Evolutionary conservation across 1,139 yeast genomes (phyloP).

Genomic region (Spencermartinsiella ligniputridi): DNA sequence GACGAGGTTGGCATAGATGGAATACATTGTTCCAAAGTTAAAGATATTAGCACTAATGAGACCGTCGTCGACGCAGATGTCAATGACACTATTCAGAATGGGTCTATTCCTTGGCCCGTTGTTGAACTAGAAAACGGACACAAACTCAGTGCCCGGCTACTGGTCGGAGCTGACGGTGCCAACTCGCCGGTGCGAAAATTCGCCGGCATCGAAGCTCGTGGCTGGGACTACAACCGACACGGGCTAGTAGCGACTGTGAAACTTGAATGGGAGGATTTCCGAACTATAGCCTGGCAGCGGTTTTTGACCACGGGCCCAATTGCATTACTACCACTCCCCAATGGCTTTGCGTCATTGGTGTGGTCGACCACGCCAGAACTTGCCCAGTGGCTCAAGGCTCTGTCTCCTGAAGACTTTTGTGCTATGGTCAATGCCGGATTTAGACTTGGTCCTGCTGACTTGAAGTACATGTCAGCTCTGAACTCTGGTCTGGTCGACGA

Average conservation of each 20-base stretch:
- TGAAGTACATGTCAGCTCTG: constrained; percentile 63
- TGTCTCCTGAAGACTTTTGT: constrained; percentile 60
- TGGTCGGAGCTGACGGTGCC: constrained; percentile 95
- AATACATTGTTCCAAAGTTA: constrained; percentile 43
- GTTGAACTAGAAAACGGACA: constrained; percentile 67
- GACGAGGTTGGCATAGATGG: constrained; percentile 40
- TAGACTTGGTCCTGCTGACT: constrained; percentile 69
- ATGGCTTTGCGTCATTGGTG: constrained; percentile 79
- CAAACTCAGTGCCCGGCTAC: constrained; percentile 58
- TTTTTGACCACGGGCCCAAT: constrained; percentile 90
- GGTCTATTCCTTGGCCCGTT: constrained; percentile 64
- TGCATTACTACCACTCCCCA: constrained; percentile 85
- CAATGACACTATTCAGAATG: neutral
- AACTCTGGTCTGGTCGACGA: constrained; percentile 40
- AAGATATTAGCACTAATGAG: constrained; percentile 28
- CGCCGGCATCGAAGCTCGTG: constrained; percentile 78
- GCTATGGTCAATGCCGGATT: constrained; percentile 81
- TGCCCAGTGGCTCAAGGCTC: constrained; percentile 55
- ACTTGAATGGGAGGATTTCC: constrained; percentile 64
- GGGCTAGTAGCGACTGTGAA: constrained; percentile 89
- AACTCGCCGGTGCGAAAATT: constrained; percentile 87
- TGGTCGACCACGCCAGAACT: constrained; percentile 87
- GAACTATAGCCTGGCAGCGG: constrained; percentile 86
- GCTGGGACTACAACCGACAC: constrained; percentile 85
- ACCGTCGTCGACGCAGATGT: constrained; percentile 36